These are phyloP conservation scores for Penicillium sp. DNA, from an alignment of 2,329 filamentous ascomycete genomes.

Conservation along the genomic window DNA sequence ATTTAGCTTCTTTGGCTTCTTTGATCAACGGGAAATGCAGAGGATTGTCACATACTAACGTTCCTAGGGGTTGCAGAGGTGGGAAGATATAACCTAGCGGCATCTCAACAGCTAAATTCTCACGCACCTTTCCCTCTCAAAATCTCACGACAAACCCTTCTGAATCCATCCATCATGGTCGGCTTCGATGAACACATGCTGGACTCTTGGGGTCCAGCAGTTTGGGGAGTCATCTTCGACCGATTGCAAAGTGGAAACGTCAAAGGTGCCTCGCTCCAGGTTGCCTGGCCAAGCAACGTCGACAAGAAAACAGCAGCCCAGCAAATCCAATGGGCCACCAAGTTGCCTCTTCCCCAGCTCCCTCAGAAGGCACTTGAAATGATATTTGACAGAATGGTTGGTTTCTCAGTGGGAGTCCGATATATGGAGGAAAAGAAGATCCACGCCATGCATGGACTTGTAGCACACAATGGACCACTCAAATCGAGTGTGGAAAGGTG, in stretches of 20 bases:
- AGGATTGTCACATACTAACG: not conserved
- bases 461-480: not conserved
- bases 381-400: not conserved
- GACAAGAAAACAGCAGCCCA: not conserved
- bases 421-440: constrained; percentile 5
- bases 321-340: constrained; percentile 4
- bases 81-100: not conserved
- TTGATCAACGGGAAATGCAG: not conserved
- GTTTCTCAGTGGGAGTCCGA: not conserved
- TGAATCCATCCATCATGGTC: not conserved
- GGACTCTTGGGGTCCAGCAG: not conserved
- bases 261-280: not conserved
- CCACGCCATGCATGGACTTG: not conserved
- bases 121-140: too few species aligned
- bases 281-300: not conserved
- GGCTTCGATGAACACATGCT: not conserved
- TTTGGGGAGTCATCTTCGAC: constrained; percentile 4
- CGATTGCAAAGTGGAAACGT: constrained; percentile 3
- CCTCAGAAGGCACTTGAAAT: not conserved
- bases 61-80: not conserved
- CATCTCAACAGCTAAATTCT: not conserved
- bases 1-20: not conserved
- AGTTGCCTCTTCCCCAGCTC: not conserved
- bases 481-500: not conserved
- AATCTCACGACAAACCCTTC: not conserved